These are phyloP conservation scores for Ustilago xerochloae DNA, from an alignment of 1,284 basidiomycete genomes.

Conservation along the genomic window DNA sequence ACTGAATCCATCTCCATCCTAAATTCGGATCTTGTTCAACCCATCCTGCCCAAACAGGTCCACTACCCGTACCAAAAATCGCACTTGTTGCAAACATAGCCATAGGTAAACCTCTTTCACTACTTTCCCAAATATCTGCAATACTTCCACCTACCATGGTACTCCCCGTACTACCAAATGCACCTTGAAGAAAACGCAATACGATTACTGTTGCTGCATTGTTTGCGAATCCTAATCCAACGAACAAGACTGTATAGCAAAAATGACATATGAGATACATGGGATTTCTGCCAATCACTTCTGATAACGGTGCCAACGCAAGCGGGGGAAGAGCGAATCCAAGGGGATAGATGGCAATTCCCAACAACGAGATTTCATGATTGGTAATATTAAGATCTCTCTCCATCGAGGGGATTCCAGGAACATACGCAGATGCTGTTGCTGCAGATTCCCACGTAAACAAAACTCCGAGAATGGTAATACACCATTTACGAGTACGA, in stretches of 20 bases:
- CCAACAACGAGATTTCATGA: constrained; percentile 74
- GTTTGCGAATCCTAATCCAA: constrained; percentile 69
- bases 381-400: constrained; percentile 75
- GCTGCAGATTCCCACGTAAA: constrained; percentile 72
- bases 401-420: constrained; percentile 75
- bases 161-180: constrained; percentile 75
- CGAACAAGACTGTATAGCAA: constrained; percentile 70
- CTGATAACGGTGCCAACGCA: constrained; percentile 75
- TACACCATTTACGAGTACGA: constrained; percentile 73
- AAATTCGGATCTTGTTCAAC: constrained; percentile 75
- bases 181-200: constrained; percentile 77
- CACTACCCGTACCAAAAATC: constrained; percentile 75
- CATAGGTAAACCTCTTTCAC: constrained; percentile 76
- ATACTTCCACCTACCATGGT: constrained; percentile 83
- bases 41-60: constrained; percentile 77
- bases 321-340: constrained; percentile 80
- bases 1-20: constrained; percentile 84
- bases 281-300: constrained; percentile 80
- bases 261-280: constrained; percentile 75
- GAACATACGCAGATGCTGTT: constrained; percentile 73
- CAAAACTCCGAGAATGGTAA: constrained; percentile 74
- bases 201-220: constrained; percentile 79
- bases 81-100: constrained; percentile 50
- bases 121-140: constrained; percentile 67
- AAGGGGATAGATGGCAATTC: constrained; percentile 72